A percentile compares a stretch with the other conserved stretches of the same genome.
Evolutionary conservation across 495 filamentous ascomycete genomes (phyloP).

Genomic region (Talaromyces borbonicus): DNA sequence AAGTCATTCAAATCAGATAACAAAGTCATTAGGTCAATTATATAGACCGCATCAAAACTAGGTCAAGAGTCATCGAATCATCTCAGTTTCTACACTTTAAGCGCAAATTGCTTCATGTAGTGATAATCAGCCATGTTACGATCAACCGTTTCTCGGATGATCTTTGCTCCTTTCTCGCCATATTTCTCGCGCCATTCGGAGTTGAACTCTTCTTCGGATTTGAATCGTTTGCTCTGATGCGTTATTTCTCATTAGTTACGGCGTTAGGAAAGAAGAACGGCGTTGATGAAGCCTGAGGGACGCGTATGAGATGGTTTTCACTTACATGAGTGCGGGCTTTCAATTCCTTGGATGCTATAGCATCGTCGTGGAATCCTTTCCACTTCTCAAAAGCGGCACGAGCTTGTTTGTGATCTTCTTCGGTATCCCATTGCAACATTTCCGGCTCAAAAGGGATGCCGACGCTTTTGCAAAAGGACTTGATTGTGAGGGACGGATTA

Average conservation of each 20-base stretch:
- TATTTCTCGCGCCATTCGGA: slow-evolving; percentile 74
- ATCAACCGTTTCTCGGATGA: slow-evolving; percentile 69
- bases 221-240: slow-evolving; percentile 42
- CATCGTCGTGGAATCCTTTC: slow-evolving; percentile 94
- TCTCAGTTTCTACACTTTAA: slow-evolving; percentile 44
- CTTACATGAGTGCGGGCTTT: slow-evolving; percentile 65
- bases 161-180: slow-evolving; percentile 62
- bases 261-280: neutral
- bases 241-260: neutral
- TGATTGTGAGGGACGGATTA: slow-evolving; percentile 59
- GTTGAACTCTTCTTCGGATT: slow-evolving; percentile 62
- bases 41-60: neutral
- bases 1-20: no score
- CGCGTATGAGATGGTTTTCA: slow-evolving; percentile 11
- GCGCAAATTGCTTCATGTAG: slow-evolving; percentile 81
- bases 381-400: slow-evolving; percentile 81
- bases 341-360: slow-evolving; percentile 65
- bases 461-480: slow-evolving; percentile 68
- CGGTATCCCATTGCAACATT: slow-evolving; percentile 78
- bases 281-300: no score
- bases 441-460: slow-evolving; percentile 57
- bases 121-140: slow-evolving; percentile 79
- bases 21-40: no score
- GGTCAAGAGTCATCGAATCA: neutral
- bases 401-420: slow-evolving; percentile 54